Conservation (phyloP, 306 rosid genomes). For the Fragaria vesca region DNA sequence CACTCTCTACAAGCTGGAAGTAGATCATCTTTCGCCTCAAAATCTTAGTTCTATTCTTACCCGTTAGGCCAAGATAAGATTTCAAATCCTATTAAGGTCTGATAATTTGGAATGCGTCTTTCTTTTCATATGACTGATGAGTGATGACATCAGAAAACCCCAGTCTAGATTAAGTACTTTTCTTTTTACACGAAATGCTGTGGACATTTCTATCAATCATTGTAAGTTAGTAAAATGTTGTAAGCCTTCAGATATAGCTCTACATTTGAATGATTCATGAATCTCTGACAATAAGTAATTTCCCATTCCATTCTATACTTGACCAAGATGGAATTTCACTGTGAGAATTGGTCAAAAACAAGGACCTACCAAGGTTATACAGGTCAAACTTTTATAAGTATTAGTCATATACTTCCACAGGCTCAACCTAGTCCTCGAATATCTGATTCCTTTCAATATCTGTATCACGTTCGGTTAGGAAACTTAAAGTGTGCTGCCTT, state of each 20-base stretch:
- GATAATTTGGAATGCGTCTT: too few relatives aligned
- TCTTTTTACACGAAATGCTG: background rate
- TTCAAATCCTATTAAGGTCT: too few relatives aligned
- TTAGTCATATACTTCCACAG: conserved; percentile 7
- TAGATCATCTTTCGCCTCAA: too few relatives aligned
- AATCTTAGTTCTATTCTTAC: too few relatives aligned
- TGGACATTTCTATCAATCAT: background rate
- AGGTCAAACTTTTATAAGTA: conserved; percentile 13
- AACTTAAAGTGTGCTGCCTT: conserved; percentile 40
- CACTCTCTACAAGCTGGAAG: too few relatives aligned
- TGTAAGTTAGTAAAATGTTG: background rate
- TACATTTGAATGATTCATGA: background rate
- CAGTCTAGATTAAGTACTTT: too few relatives aligned
- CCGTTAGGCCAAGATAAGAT: too few relatives aligned
- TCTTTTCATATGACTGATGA: too few relatives aligned
- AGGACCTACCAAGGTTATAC: background rate
- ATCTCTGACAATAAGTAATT: background rate
- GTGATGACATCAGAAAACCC: too few relatives aligned
- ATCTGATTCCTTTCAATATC: conserved; percentile 59
- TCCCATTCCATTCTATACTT: background rate
- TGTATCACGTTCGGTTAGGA: conserved; percentile 45
- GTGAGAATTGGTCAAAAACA: background rate
- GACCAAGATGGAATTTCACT: conserved; percentile 1
- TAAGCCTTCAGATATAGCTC: background rate
- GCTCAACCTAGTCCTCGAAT: conserved; percentile 48